Evolutionary conservation across 1,284 basidiomycete species (phyloP).

Genomic region (Tremellales sp.): DNA sequence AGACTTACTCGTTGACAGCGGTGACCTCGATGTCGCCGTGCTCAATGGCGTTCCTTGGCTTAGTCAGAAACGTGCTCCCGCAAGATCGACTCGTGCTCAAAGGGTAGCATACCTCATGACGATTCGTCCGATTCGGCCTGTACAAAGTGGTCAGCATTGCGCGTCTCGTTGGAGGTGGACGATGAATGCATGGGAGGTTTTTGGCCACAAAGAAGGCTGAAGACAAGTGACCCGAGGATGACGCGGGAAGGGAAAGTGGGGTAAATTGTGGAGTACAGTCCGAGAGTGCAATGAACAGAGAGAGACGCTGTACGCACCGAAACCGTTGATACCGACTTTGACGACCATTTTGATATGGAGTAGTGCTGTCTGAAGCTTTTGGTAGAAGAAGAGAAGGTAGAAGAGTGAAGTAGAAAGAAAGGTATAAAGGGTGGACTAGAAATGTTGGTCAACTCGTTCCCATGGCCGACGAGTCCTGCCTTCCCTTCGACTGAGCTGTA

Average conservation of each 20-base stretch:
- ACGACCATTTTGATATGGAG: slow-evolving; percentile 51
- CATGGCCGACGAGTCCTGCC: neutral
- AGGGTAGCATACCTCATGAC: slow-evolving; percentile 59
- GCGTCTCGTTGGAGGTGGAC: neutral
- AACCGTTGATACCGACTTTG: slow-evolving; percentile 94
- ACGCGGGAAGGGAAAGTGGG: neutral
- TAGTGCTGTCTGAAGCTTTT: slow-evolving; percentile 11
- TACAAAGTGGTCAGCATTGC: neutral
- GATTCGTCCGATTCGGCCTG: slow-evolving; percentile 97
- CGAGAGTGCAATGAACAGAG: no score
- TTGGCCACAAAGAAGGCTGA: no score
- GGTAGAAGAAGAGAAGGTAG: slow-evolving; percentile 8
- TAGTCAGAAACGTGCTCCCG: neutral
- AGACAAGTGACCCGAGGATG: neutral
- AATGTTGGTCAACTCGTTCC: neutral
- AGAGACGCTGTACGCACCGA: slow-evolving; percentile 59
- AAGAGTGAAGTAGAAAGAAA: slow-evolving; percentile 5
- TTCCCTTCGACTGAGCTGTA: no score
- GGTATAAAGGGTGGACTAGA: slow-evolving; percentile 11
- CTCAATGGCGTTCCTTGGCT: slow-evolving; percentile 74
- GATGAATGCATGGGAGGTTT: no score
- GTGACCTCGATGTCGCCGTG: slow-evolving; percentile 73
- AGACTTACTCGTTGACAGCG: slow-evolving; percentile 80
- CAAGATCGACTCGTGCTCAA: neutral
- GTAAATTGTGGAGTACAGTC: neutral